Evolutionary conservation across 768 basidiomycete genomes (phyloP).

Genomic region (Termitomyces sp.): DNA sequence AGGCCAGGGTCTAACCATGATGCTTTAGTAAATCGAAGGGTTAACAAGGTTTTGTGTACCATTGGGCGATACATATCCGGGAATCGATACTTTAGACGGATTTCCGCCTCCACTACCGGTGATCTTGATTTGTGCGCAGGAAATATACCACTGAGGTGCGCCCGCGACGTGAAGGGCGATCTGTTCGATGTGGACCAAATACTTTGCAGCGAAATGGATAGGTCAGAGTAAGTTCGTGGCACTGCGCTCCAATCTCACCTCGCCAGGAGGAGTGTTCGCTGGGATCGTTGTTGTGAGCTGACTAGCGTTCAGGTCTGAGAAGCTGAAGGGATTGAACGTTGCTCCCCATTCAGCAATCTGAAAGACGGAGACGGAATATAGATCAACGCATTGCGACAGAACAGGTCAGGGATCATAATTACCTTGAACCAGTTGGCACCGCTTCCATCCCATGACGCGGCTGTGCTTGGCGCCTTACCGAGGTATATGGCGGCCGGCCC

Average conservation of each 20-base stretch:
- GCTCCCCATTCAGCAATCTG: constrained; percentile 27
- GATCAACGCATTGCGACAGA: not conserved
- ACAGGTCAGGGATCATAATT: not conserved
- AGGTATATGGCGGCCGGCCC: constrained; percentile 32
- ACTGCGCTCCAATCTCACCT: constrained; percentile 9
- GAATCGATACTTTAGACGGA: constrained; percentile 47
- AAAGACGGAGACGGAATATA: not conserved
- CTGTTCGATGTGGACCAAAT: constrained; percentile 30
- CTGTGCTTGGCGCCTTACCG: constrained; percentile 36
- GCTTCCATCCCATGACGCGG: constrained; percentile 33
- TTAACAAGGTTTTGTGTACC: constrained; percentile 21
- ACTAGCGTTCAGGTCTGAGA: constrained; percentile 20
- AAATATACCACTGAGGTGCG: constrained; percentile 48
- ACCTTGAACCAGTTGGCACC: constrained; percentile 44
- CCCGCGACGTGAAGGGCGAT: constrained; percentile 44
- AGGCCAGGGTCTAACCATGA: constrained; percentile 33
- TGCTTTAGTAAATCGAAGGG: not conserved
- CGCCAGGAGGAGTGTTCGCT: constrained; percentile 28
- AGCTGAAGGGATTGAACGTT: constrained; percentile 23
- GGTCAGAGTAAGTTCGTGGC: not conserved
- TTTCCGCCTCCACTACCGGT: constrained; percentile 40
- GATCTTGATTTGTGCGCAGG: constrained; percentile 46
- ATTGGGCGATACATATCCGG: constrained; percentile 40
- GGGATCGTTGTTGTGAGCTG: constrained; percentile 33
- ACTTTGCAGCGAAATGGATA: constrained; percentile 15